These are phyloP conservation scores for Plenodomus tracheiphilus DNA, from an alignment of 2,329 filamentous ascomycete species.

Conservation along the genomic window DNA sequence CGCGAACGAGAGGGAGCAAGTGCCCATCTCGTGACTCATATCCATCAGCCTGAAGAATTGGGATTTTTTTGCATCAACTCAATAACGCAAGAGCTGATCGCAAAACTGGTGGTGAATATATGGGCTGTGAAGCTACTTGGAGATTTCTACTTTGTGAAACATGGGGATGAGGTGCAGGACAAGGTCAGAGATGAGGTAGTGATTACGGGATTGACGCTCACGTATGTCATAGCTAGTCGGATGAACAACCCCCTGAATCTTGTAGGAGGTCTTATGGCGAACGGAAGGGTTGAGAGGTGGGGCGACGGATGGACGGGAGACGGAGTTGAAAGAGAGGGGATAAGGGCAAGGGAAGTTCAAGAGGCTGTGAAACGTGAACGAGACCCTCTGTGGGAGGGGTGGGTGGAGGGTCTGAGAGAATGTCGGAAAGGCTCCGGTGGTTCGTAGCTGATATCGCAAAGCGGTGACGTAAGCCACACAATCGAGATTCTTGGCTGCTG, in stretches of 20 bases:
- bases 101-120: conserved; percentile 19
- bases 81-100: conserved; percentile 17
- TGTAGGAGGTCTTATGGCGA: conserved; percentile 18
- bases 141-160: conserved; percentile 21
- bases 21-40: conserved; percentile 18
- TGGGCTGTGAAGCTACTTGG: conserved; percentile 25
- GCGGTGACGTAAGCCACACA: too few species aligned
- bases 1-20: too few species aligned
- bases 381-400: background rate
- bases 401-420: too few species aligned
- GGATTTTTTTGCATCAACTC: conserved; percentile 24
- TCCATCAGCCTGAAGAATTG: conserved; percentile 19
- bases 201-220: conserved; percentile 16
- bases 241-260: conserved; percentile 24
- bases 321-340: background rate
- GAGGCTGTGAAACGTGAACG: background rate
- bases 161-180: conserved; percentile 6
- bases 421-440: too few species aligned
- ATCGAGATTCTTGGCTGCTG: too few species aligned
- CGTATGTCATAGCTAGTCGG: conserved; percentile 22
- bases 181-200: conserved; percentile 22
- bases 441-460: too few species aligned
- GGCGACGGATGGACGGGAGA: background rate
- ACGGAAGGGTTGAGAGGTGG: conserved; percentile 15
- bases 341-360: too few species aligned